A percentile compares a stretch with the other conserved stretches of the same genome.
Evolutionary conservation across 2,329 filamentous ascomycete species (phyloP).

Genomic region (Trichoderma simmonsii): DNA sequence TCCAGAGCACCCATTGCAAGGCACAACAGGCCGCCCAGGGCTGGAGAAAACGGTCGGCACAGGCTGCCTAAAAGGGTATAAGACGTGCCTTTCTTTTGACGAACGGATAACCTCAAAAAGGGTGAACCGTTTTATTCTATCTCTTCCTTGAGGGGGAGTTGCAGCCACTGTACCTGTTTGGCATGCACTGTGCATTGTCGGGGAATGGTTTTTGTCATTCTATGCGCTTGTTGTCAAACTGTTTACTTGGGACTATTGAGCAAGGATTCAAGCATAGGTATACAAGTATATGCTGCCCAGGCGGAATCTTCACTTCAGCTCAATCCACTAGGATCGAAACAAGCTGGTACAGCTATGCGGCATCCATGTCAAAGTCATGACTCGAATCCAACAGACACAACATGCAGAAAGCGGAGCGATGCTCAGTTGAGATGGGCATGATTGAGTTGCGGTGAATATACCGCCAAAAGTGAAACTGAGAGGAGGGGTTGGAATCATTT

Average conservation of each 20-base stretch:
- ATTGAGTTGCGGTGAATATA: conserved; percentile 8
- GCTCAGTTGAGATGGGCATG: neutral
- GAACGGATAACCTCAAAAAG: neutral
- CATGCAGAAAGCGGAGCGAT: neutral
- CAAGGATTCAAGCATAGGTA: neutral
- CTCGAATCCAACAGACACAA: neutral
- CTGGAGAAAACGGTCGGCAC: conserved; percentile 13
- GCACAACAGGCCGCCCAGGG: neutral
- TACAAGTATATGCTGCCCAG: neutral
- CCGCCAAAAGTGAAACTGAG: neutral
- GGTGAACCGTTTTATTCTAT: neutral
- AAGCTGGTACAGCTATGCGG: neutral
- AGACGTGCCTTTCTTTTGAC: neutral
- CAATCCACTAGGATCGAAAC: neutral
- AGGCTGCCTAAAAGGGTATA: conserved; percentile 14
- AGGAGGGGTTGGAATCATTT: neutral
- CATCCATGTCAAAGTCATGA: conserved; percentile 1
- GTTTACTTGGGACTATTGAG: neutral
- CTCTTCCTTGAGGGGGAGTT: neutral
- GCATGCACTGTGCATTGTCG: neutral
- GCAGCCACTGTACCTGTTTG: neutral
- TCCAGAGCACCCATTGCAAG: neutral
- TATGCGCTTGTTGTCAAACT: neutral
- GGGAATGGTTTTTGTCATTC: neutral
- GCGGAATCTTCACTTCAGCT: neutral